Evolutionary conservation across 2,329 filamentous ascomycete genomes (phyloP), one percentile per base, ranked within the genome.

Genomic region (Hirsutella minnesotensis): DNA sequence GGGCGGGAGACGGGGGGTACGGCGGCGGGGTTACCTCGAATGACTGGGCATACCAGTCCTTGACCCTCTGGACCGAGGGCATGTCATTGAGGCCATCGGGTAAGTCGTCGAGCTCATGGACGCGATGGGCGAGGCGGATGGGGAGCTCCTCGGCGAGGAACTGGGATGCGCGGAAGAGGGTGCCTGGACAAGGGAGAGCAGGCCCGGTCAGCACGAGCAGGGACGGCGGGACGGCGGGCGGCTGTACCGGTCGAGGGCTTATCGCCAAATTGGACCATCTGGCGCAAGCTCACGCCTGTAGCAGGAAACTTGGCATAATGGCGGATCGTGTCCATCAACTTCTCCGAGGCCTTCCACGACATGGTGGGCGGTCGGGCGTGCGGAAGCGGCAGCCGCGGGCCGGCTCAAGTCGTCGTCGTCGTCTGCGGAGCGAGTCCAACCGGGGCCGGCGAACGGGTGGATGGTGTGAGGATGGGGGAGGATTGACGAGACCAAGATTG

Each of bases 251-350:
- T 86, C 15, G 89, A 95, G 42, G 90, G 89, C 62, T 81, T 86
- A 70, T 95, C 88, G 59, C 90, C 90, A 64, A 96, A 96, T 65
- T 96, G 90, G 46, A 96, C 90, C 92, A 98, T 98, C 74, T 98
- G 92, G 63, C 92, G 79, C 65, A 98, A 74, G 62, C 89, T 95
- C 56, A 94, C 86, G 57, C 92, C 92, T 13, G 92, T 98, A 47
- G 92, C 92, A 51, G 92, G 92, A 66, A 96, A 98, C 66, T 81
- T 87, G 64, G 88, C 86, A 76, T 95, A 95, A 69, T 95, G 88
- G 66, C 83, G 81, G 81, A 95, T 95, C 72, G 85, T 95, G 56
- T 92, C 84, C 86, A 95, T 92, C 80, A 96, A 68, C 69, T 79
- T 77, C 65, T 89, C 84, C 49, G 85, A 84, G 62, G 82, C 83